Conservation (phyloP, 2,329 filamentous ascomycete genomes). For the Gnomoniopsis smithogilvyi region DNA sequence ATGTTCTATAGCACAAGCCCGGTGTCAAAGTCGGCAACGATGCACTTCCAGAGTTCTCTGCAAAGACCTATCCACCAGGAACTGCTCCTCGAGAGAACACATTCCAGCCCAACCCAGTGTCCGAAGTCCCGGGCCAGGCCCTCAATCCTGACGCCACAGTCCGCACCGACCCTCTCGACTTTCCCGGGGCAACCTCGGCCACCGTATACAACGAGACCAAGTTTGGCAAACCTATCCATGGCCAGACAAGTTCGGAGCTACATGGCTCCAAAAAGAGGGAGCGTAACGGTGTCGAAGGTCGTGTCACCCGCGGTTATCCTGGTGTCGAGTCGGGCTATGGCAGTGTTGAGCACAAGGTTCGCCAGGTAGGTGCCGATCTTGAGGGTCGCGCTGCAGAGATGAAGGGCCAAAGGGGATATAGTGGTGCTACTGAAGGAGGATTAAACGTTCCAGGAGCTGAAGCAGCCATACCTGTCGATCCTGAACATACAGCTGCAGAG, state of each 20-base stretch:
- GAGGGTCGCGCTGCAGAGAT: conserved; percentile 19
- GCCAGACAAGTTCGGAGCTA: conserved; percentile 39
- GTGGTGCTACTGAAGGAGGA: conserved; percentile 16
- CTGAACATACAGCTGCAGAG: conserved; percentile 17
- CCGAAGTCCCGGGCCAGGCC: conserved; percentile 34
- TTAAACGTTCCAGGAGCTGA: not conserved
- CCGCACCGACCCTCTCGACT: conserved; percentile 31
- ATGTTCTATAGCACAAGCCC: conserved; percentile 55
- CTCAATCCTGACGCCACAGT: conserved; percentile 23
- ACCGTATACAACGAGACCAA: conserved; percentile 40
- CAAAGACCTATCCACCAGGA: conserved; percentile 58
- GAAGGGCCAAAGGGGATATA: conserved; percentile 14
- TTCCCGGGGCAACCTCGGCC: conserved; percentile 42
- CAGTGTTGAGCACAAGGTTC: conserved; percentile 23
- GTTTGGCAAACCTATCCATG: conserved; percentile 40
- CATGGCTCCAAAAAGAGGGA: conserved; percentile 37
- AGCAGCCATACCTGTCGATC: no score
- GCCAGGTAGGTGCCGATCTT: conserved; percentile 27
- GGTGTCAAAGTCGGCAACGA: conserved; percentile 61
- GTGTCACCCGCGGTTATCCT: conserved; percentile 28
- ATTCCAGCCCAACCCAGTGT: conserved; percentile 36
- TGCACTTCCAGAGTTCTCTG: conserved; percentile 58
- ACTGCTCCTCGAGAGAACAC: conserved; percentile 51
- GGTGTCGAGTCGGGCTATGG: conserved; percentile 22
- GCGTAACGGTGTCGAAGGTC: conserved; percentile 35